A percentile compares a stretch with the other conserved stretches of the same genome.
Evolutionary conservation across 768 basidiomycete species (phyloP).

Genomic region (Termitomyces sp.): DNA sequence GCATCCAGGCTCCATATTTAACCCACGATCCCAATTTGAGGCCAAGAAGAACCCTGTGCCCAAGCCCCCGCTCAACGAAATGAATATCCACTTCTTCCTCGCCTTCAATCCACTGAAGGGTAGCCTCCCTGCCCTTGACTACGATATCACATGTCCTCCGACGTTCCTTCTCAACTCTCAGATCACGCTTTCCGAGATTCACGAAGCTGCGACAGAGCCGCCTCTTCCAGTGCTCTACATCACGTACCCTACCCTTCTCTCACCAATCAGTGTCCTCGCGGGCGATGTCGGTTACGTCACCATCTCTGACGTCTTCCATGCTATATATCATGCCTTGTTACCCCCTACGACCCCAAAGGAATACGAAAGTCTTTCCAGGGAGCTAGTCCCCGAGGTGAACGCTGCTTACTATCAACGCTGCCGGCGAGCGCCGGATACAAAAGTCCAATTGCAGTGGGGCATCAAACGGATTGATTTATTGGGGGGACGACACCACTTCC

Average conservation of each 20-base stretch:
- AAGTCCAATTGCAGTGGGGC: constrained; percentile 38
- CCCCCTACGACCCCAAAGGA: constrained; percentile 37
- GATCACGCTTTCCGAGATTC: constrained; percentile 26
- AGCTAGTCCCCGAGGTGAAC: constrained; percentile 30
- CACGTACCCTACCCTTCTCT: constrained; percentile 25
- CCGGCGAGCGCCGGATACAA: constrained; percentile 22
- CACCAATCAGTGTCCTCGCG: constrained; percentile 29
- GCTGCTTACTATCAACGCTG: constrained; percentile 42
- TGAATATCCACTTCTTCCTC: constrained; percentile 38
- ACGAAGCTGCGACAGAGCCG: constrained; percentile 38
- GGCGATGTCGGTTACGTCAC: constrained; percentile 28
- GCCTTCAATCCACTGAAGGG: constrained; percentile 27
- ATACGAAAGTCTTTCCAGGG: constrained; percentile 32
- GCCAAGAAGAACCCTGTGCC: constrained; percentile 17
- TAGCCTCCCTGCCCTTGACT: constrained; percentile 26
- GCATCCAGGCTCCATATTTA: constrained; percentile 25
- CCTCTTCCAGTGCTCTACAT: constrained; percentile 30
- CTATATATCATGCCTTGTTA: constrained; percentile 43
- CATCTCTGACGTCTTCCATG: constrained; percentile 44
- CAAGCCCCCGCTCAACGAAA: constrained; percentile 19
- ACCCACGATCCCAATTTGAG: constrained; percentile 20
- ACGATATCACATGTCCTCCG: constrained; percentile 33
- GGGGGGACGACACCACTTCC: constrained; percentile 37
- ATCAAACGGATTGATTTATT: constrained; percentile 55
- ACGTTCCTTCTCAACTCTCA: constrained; percentile 19